Conservation (phyloP, 202 grass and related monocot genomes). For the Musa balbisiana region DNA sequence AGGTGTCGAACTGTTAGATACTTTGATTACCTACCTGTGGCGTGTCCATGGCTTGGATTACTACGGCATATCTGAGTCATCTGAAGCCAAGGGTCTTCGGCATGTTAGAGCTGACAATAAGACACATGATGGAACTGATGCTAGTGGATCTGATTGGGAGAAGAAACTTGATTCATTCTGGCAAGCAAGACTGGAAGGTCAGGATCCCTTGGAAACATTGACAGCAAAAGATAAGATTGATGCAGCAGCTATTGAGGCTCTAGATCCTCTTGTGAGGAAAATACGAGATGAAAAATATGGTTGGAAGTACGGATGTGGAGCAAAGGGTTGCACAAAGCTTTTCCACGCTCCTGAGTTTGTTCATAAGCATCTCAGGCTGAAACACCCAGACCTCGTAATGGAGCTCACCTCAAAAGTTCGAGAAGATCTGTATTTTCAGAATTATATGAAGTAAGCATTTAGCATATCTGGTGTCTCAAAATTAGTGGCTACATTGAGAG, state of each 20-base stretch:
- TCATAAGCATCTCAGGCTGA: conserved; percentile 21
- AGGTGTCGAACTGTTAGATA: conserved; percentile 46
- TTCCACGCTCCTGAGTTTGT: conserved; percentile 20
- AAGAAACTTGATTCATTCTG: conserved; percentile 17
- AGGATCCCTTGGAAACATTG: conserved; percentile 23
- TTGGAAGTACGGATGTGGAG: conserved; percentile 24
- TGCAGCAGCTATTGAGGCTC: conserved; percentile 11
- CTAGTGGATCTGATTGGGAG: conserved; percentile 17
- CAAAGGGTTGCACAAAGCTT: conserved; percentile 19
- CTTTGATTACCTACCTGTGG: conserved; percentile 43
- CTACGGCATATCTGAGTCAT: conserved; percentile 40
- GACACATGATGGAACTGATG: conserved; percentile 1
- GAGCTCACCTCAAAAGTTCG: conserved; percentile 20
- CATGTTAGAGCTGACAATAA: conserved; percentile 19
- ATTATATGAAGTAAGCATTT: conserved; percentile 12
- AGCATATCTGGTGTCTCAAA: not conserved
- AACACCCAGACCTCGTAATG: conserved; percentile 17
- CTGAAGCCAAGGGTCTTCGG: not conserved
- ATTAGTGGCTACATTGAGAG: no score
- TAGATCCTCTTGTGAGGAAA: conserved; percentile 19
- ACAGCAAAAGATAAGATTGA: conserved; percentile 27
- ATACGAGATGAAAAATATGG: conserved; percentile 19
- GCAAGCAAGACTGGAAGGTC: conserved; percentile 16
- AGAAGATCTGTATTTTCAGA: conserved; percentile 22
- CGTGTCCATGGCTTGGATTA: conserved; percentile 44